Evolutionary conservation across 805 yeast species (phyloP).

Genomic region (Kuraishia ogatae): DNA sequence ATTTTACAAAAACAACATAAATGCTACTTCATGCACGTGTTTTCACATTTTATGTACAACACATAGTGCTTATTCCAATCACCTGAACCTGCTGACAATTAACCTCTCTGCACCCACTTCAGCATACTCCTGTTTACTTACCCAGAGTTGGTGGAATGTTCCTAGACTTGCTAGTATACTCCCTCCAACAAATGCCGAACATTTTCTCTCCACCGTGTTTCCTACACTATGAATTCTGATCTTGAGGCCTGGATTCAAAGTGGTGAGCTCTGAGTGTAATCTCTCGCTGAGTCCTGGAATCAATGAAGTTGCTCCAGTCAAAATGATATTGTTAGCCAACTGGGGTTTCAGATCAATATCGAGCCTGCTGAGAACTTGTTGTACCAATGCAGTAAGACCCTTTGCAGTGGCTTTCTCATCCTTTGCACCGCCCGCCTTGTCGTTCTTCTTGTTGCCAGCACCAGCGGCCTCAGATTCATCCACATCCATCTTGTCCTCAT

Average conservation of each 20-base stretch:
- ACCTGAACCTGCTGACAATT: constrained; percentile 76
- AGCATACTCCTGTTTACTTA: constrained; percentile 75
- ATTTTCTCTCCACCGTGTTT: constrained; percentile 64
- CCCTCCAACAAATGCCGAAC: constrained; percentile 89
- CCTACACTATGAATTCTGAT: constrained; percentile 80
- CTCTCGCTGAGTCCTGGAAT: constrained; percentile 78
- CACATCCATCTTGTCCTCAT: constrained; percentile 23
- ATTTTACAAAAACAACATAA: background rate
- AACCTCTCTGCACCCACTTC: constrained; percentile 83
- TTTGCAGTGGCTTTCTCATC: constrained; percentile 6
- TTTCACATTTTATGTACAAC: background rate
- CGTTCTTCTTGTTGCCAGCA: constrained; percentile 4
- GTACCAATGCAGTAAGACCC: constrained; percentile 51
- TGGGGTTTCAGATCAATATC: constrained; percentile 83
- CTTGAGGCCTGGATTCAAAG: constrained; percentile 74
- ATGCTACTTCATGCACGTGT: background rate
- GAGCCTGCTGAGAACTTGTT: constrained; percentile 43
- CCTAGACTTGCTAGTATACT: constrained; percentile 83
- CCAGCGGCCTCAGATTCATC: constrained; percentile 9
- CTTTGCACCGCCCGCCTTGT: constrained; percentile 6
- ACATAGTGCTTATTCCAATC: constrained; percentile 5
- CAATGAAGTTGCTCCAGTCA: constrained; percentile 78
- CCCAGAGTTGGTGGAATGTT: constrained; percentile 94
- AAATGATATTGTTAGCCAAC: constrained; percentile 78
- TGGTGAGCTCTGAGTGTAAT: constrained; percentile 59